phyloP scores from a whole-genome alignment of 75 land plant genomes.

The Pinus tabuliformis region DNA sequence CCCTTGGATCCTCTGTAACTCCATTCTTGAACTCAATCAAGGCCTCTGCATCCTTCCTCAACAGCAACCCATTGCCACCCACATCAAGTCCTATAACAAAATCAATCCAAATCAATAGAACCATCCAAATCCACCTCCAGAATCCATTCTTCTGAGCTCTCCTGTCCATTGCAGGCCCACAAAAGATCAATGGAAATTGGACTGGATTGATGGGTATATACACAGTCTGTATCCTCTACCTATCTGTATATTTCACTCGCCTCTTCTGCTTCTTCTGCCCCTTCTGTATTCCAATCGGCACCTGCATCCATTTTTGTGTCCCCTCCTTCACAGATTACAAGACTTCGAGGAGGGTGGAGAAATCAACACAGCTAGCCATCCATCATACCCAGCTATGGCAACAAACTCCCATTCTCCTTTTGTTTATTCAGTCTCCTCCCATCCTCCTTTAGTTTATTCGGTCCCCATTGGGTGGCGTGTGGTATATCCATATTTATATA shows the following conservation, averaged over 20 bases:
- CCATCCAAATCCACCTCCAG: constrained; percentile 2
- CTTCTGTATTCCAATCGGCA: constrained; percentile 4
- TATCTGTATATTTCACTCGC: not conserved
- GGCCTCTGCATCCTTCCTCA: constrained; percentile 16
- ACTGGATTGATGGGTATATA: not conserved
- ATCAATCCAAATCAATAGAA: not conserved
- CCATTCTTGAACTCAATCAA: constrained; percentile 41
- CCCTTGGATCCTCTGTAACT: constrained; percentile 45
- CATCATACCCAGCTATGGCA: not conserved
- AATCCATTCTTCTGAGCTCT: not conserved
- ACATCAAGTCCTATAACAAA: not conserved
- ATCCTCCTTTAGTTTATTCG: not conserved
- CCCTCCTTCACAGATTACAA: constrained; percentile 8
- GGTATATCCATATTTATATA: not conserved
- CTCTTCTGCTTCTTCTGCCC: not conserved
- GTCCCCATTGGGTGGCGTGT: not conserved
- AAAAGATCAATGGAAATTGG: not conserved
- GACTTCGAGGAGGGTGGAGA: constrained; percentile 4
- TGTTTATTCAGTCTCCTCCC: not conserved
- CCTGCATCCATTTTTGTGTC: not conserved
- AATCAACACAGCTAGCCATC: constrained; percentile 8
- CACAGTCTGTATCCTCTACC: not conserved
- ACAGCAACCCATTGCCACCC: not conserved
- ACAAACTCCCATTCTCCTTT: not conserved
- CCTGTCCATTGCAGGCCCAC: not conserved